These are phyloP conservation scores for Pythium sp. DNA, from an alignment of 352 stramenopile species.

Conservation along the genomic window DNA sequence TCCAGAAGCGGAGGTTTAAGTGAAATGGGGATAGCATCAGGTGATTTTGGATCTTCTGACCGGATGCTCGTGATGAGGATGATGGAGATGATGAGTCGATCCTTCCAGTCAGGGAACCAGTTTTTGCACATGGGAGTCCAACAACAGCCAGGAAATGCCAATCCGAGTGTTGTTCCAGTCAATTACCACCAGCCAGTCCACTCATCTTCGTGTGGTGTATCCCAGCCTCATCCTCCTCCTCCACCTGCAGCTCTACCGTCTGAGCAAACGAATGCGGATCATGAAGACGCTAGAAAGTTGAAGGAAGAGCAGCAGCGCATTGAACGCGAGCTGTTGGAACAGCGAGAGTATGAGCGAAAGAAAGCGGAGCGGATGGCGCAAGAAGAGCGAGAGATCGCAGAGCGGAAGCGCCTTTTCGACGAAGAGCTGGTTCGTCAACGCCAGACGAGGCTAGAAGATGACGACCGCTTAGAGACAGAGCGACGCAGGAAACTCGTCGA, in stretches of 20 bases:
- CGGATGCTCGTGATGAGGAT: slow-evolving; percentile 56
- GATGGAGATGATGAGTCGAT: slow-evolving; percentile 61
- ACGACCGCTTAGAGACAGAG: slow-evolving; percentile 28
- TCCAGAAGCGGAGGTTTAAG: background rate
- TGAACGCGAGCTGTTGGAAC: slow-evolving; percentile 46
- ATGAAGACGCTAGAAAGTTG: slow-evolving; percentile 19
- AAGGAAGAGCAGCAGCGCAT: slow-evolving; percentile 36
- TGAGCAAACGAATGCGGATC: background rate
- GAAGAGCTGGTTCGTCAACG: slow-evolving; percentile 39
- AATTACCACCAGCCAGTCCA: background rate
- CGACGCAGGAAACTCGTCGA: slow-evolving; percentile 25
- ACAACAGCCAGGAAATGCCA: background rate
- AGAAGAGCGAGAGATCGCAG: slow-evolving; percentile 35
- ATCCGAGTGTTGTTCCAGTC: background rate
- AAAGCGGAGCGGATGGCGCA: slow-evolving; percentile 34
- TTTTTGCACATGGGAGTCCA: background rate
- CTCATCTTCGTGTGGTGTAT: background rate
- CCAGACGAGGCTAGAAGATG: slow-evolving; percentile 33
- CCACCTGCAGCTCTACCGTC: background rate
- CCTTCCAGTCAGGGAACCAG: slow-evolving; percentile 17
- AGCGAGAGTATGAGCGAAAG: slow-evolving; percentile 45
- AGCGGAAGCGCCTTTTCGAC: slow-evolving; percentile 38
- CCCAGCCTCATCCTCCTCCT: background rate
- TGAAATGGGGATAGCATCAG: background rate
- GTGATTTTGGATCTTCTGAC: slow-evolving; percentile 19